Percentiles rank a stretch among this genome's conserved stretches.
These are phyloP conservation scores for Arbutus unedo DNA, from an alignment of 148 eudicot genomes.

Conservation along the genomic window DNA sequence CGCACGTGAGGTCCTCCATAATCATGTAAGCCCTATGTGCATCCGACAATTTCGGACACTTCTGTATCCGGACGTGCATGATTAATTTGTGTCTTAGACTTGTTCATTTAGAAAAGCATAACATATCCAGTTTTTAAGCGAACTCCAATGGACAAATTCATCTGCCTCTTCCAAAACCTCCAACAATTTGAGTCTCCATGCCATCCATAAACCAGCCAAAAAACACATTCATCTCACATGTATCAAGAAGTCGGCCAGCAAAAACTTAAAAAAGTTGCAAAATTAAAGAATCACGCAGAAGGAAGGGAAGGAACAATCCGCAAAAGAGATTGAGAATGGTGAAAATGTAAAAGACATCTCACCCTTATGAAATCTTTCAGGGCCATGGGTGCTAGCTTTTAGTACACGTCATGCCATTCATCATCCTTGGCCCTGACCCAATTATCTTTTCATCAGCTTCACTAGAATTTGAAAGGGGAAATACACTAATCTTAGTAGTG, in stretches of 20 bases:
- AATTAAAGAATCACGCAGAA: not conserved
- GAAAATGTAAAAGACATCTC: not conserved
- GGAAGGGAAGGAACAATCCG: not conserved
- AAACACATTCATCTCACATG: not conserved
- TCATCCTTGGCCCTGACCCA: not conserved
- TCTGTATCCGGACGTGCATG: no score
- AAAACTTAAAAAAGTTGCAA: not conserved
- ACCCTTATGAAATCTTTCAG: not conserved
- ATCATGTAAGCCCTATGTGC: no score
- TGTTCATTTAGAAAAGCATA: no score
- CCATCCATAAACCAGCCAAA: not conserved
- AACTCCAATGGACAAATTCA: not conserved
- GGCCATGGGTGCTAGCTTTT: conserved; percentile 5
- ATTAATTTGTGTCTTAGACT: no score
- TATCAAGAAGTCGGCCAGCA: not conserved
- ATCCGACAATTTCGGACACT: no score
- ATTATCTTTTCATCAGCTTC: conserved; percentile 1
- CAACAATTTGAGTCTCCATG: not conserved
- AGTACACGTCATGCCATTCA: not conserved
- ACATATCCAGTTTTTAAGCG: not conserved
- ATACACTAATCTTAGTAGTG: no score
- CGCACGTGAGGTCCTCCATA: no score
- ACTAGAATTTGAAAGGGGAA: no score
- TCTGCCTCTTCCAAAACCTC: not conserved
- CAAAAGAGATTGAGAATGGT: not conserved